Percentiles rank a stretch among this genome's conserved stretches.
phyloP scores from a whole-genome alignment of 352 stramenopile genomes.

The Globisporangium nodosum region DNA sequence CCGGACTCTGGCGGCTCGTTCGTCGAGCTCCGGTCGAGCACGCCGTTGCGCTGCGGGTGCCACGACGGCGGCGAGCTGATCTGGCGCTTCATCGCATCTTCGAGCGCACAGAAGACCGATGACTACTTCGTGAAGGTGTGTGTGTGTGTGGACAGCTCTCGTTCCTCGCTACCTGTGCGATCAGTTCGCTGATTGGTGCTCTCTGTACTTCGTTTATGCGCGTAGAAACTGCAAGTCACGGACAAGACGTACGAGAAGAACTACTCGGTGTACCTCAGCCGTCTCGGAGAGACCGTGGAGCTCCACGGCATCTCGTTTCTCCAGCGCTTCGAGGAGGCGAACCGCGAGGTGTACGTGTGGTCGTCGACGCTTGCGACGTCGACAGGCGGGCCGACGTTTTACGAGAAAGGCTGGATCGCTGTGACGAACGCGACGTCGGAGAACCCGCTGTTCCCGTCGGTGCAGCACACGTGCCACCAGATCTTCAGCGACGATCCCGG shows the following conservation, averaged over 20 bases:
- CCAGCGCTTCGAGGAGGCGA: background rate
- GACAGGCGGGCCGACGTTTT: background rate
- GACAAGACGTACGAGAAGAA: slow-evolving; percentile 9
- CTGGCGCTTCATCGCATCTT: slow-evolving; percentile 2
- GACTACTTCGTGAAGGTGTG: slow-evolving; percentile 6
- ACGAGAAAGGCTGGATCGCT: slow-evolving; percentile 7
- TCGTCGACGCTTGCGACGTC: background rate
- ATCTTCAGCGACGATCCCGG: slow-evolving; percentile 8
- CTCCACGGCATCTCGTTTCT: slow-evolving; percentile 8
- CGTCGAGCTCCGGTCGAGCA: slow-evolving; percentile 6
- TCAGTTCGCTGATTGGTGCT: background rate
- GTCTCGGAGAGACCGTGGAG: background rate
- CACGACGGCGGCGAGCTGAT: slow-evolving; percentile 9
- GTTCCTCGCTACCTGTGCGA: background rate
- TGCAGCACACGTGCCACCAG: slow-evolving; percentile 6
- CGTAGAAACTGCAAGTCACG: background rate
- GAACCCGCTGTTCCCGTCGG: background rate
- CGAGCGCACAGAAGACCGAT: slow-evolving; percentile 7
- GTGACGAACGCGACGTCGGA: background rate
- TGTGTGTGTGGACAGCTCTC: background rate
- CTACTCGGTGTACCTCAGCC: slow-evolving; percentile 4
- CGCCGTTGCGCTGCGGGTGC: background rate
- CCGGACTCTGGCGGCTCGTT: slow-evolving; percentile 2
- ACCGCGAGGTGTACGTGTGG: slow-evolving; percentile 5
- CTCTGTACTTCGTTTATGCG: background rate